Percentiles rank a stretch among this genome's conserved stretches.
These are phyloP conservation scores for Picea sitchensis DNA, from an alignment of 75 land plant genomes.

Conservation along the genomic window DNA sequence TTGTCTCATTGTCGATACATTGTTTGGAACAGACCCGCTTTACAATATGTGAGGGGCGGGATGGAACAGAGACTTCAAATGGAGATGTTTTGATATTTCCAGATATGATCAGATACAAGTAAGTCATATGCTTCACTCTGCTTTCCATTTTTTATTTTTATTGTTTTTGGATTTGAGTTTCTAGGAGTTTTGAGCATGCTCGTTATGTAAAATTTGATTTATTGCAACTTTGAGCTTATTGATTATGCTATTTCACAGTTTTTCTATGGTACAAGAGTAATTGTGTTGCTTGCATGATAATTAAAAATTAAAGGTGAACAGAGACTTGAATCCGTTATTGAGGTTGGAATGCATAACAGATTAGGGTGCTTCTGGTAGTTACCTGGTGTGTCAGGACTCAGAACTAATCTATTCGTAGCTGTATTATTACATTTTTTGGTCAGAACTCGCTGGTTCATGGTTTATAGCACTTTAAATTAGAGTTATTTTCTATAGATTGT, in stretches of 20 bases:
- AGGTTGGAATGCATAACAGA: neutral
- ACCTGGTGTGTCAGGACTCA: too few species aligned
- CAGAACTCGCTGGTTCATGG: neutral
- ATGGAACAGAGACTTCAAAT: conserved; percentile 74
- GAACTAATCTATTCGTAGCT: neutral
- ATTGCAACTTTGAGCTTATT: neutral
- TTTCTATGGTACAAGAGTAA: neutral
- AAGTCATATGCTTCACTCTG: neutral
- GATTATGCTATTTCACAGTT: neutral
- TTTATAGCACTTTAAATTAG: neutral
- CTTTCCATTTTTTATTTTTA: neutral
- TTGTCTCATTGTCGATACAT: neutral
- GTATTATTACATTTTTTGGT: neutral
- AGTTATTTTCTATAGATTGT: neutral
- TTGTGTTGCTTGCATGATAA: neutral
- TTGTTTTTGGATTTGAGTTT: neutral
- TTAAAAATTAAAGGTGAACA: neutral
- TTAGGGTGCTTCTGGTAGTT: neutral
- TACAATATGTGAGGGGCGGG: conserved; percentile 91
- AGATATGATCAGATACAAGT: conserved; percentile 96
- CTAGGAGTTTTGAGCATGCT: neutral
- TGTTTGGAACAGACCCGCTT: conserved; percentile 63
- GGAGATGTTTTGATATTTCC: conserved; percentile 96
- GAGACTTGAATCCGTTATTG: neutral
- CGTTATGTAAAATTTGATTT: neutral